Percentiles rank a stretch among this genome's conserved stretches.
phyloP scores from a whole-genome alignment of 495 filamentous ascomycete genomes.

The Mycothermus thermophilus region DNA sequence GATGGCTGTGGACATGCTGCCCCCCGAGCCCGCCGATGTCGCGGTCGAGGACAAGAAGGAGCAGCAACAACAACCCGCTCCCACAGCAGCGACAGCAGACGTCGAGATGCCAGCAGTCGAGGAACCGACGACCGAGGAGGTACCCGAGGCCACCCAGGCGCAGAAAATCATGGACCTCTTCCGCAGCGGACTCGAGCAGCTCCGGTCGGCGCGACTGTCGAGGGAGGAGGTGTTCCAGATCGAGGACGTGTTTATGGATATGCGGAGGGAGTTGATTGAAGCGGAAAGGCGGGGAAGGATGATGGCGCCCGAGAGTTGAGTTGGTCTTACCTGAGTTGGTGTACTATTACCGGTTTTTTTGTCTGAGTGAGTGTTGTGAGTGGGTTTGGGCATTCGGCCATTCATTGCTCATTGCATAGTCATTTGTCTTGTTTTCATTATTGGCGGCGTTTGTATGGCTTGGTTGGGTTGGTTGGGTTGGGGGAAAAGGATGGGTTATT shows the following conservation, averaged over 20 bases:
- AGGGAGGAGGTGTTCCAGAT: constrained; percentile 41
- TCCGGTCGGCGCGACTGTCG: constrained; percentile 37
- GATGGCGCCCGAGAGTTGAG: no score
- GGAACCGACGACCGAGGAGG: neutral
- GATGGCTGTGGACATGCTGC: constrained; percentile 4
- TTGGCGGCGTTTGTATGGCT: no score
- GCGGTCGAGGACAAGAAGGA: neutral
- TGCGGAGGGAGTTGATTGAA: constrained; percentile 48
- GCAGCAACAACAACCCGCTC: neutral
- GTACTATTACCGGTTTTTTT: no score
- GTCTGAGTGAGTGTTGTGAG: no score
- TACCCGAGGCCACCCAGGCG: constrained; percentile 6
- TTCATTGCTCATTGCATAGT: no score
- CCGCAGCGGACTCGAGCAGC: constrained; percentile 34
- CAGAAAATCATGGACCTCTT: constrained; percentile 37
- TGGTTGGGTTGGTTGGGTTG: no score
- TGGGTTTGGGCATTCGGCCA: no score
- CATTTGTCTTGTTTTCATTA: no score
- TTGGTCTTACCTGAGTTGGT: neutral
- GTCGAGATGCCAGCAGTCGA: neutral
- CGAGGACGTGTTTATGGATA: constrained; percentile 55
- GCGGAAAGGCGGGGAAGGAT: constrained; percentile 40
- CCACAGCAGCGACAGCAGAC: neutral
- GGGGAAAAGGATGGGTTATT: no score
- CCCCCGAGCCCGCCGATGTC: neutral